These are phyloP conservation scores for Achlya hypogyna DNA, from an alignment of 352 stramenopile species.

Conservation along the genomic window DNA sequence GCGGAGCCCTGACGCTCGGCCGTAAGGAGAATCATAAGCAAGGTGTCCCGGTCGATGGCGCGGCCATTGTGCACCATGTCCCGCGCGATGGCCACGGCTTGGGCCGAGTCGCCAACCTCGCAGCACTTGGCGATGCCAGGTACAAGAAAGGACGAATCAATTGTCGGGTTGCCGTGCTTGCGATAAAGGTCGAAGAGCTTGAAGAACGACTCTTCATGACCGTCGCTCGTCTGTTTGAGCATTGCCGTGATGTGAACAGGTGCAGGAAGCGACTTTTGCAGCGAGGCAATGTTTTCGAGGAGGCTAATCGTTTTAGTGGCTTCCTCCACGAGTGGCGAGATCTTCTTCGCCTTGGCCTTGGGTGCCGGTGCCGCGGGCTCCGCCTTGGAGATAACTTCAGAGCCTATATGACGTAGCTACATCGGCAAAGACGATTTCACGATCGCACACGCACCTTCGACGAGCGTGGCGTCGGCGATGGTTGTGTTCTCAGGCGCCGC, in stretches of 20 bases:
- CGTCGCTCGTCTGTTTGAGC: slow-evolving; percentile 9
- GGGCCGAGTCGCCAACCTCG: slow-evolving; percentile 54
- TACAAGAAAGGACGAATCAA: slow-evolving; percentile 75
- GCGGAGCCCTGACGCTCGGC: background rate
- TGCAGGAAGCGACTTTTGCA: slow-evolving; percentile 1
- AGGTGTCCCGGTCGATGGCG: slow-evolving; percentile 66
- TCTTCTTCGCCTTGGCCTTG: background rate
- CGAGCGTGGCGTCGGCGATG: background rate
- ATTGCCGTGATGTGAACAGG: slow-evolving; percentile 4
- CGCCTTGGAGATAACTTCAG: too few species aligned
- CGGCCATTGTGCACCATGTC: slow-evolving; percentile 79
- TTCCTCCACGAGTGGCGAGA: slow-evolving; percentile 6
- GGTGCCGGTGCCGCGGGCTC: background rate
- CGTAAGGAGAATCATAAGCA: slow-evolving; percentile 26
- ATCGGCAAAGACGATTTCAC: too few species aligned
- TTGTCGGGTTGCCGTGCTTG: slow-evolving; percentile 75
- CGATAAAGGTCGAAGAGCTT: slow-evolving; percentile 80
- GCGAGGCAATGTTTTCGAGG: slow-evolving; percentile 13
- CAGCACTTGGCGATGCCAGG: slow-evolving; percentile 72
- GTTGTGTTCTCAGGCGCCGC: background rate
- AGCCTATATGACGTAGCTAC: too few species aligned
- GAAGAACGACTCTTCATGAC: slow-evolving; percentile 54
- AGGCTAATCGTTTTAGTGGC: background rate
- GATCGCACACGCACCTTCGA: background rate
- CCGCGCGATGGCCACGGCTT: slow-evolving; percentile 68